phyloP scores from a whole-genome alignment of 1,139 yeast genomes.

The Protomyces pachydermus region DNA sequence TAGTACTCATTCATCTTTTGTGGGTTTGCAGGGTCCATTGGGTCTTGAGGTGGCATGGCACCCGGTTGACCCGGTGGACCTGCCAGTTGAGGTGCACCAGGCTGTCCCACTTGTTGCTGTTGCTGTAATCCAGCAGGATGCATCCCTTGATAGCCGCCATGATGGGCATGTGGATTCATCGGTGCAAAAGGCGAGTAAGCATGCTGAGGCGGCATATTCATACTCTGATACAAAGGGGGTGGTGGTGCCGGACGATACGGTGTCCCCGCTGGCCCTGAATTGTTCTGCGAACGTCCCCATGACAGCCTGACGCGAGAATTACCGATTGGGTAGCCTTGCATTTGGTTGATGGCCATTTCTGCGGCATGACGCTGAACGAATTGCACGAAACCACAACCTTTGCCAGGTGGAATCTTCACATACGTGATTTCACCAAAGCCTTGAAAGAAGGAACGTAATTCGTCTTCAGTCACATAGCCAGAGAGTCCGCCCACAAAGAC shows the following conservation, averaged over 20 bases:
- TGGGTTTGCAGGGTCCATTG: conserved; percentile 42
- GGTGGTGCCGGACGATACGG: conserved; percentile 39
- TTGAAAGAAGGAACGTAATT: conserved; percentile 65
- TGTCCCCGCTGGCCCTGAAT: conserved; percentile 35
- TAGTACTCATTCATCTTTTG: conserved; percentile 48
- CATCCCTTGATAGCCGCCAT: neutral
- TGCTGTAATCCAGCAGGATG: conserved; percentile 9
- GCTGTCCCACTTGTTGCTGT: conserved; percentile 16
- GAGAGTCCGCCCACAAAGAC: conserved; percentile 93
- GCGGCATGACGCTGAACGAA: conserved; percentile 75
- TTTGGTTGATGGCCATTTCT: conserved; percentile 78
- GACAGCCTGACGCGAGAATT: conserved; percentile 78
- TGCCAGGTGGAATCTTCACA: conserved; percentile 85
- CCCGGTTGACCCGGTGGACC: conserved; percentile 28
- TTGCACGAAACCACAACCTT: conserved; percentile 91
- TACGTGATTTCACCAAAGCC: conserved; percentile 82
- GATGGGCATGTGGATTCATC: conserved; percentile 35
- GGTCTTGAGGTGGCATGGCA: conserved; percentile 35
- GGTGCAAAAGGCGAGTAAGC: conserved; percentile 42
- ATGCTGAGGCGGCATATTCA: conserved; percentile 39
- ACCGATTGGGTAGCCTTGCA: conserved; percentile 90
- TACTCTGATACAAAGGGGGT: conserved; percentile 41
- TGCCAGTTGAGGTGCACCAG: conserved; percentile 6
- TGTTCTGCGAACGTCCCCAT: conserved; percentile 68
- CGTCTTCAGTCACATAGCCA: conserved; percentile 68